Evolutionary conservation across 805 yeast species (phyloP), one percentile per base, ranked within the genome.

Genomic region (Saccharomycopsis fodiens): DNA sequence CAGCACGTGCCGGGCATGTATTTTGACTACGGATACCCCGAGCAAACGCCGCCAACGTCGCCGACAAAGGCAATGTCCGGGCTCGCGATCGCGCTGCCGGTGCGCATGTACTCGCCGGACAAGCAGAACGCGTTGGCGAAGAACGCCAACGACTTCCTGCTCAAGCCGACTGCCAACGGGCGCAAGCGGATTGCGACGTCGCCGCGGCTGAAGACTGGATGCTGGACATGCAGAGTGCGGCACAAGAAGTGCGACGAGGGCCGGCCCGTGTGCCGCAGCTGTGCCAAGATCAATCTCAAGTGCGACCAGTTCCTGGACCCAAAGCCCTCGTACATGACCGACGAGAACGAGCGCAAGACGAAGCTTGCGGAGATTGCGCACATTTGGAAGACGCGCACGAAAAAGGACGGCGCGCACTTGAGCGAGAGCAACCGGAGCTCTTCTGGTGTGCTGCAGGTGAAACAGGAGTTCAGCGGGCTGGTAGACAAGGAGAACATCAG

Each of bases 171-270:
- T 12, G 43, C 50, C 17, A 51, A 45, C 29, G 53, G 48, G 13
- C 41, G 54, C 40, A 51, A 51, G 30, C 41, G 54, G 34, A 37
- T 51, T 4, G 54, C 54, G 1, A 51, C 54, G 10, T 53, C 54
- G 3, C 54, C 54, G 7, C 58, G 76, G 55, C 69, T 73, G 4
- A 67, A 72, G 50, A 70, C 76, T 3, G 78, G 78, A 3, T 78
- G 83, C 54, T 65, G 77, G 51, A 77, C 79, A 39, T 79, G 86
- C 58, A 68, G 84, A 44, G 70, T 73, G 50, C 70, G 83, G 55
- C 79, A 79, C 62, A 70, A 79, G 64, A 78, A 78, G 63, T 78
- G 85, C 60, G 82, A 78, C 54, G 76, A 75, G 51, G 60, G 61
- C 32, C 64, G 63, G 47, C 69, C 72, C n/a, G 55, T 54, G 47